Percentiles rank a stretch among this genome's conserved stretches.
These are phyloP conservation scores for Daucus carota DNA, from an alignment of 129 eudicot genomes.

Conservation along the genomic window DH1_v3.0 NC_030384.2:48505001-48505500, in stretches of 20 bases:
- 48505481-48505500: no score
- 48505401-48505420: conserved; percentile 29
- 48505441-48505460: no score
- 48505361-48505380: conserved; percentile 67
- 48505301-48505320: conserved; percentile 16
- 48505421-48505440: no score
- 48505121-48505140: conserved; percentile 15
- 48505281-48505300: conserved; percentile 11
- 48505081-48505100: conserved; percentile 46
- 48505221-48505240: conserved; percentile 71
- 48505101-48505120: background rate
- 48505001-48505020: conserved; percentile 23
- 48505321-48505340: conserved; percentile 8
- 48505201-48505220: conserved; percentile 37
- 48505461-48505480: no score
- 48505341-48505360: conserved; percentile 69
- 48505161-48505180: background rate
- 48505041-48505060: background rate
- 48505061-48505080: conserved; percentile 43
- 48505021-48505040: background rate
- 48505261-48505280: conserved; percentile 27
- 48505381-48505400: conserved; percentile 82
- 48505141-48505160: conserved; percentile 11
- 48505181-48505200: conserved; percentile 10
- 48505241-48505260: conserved; percentile 63